Evolutionary conservation across 2,329 filamentous ascomycete genomes (phyloP), one percentile per base, ranked within the genome.

Genomic region (Madurella mycetomatis): DNA sequence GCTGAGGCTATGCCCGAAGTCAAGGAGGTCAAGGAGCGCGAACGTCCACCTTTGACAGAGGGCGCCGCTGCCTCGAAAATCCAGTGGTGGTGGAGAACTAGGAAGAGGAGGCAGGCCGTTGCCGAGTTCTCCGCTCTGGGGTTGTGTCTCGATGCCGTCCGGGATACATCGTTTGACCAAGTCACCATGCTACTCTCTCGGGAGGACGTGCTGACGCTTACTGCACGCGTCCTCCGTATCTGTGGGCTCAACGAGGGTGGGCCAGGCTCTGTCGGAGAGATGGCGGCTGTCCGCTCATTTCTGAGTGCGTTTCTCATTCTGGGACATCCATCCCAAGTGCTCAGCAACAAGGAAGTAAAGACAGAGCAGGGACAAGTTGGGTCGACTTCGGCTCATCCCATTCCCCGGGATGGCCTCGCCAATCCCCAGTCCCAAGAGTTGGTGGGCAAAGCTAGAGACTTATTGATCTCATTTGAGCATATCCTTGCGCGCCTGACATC

Each of bases 291-390:
- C 41, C 79, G 88, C 62, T 90, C 86, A 1, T 92, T 92, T 64
- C 72, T 94, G 52, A 90, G 87, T 65, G 86, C 89, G 5, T 92
- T 87, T 66, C 76, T 94, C 51, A 91, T 92, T 57, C 74, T 91
- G 25, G 88, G 87, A 1, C 89, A 92, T 67, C 88, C 89, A 1
- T 83, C 84, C 1, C 84, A 90, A 62, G 88, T 92, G 1, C 79
- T 94, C 34, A 88, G 82, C 69, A 88, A 84, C 67, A 88, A 89
- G 65, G 84, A 85, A 49, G 78, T 72, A 47, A 76, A 72, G 47
- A 73, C 75, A 60, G 71, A 83, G 55, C 80, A 82, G 67, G 82
- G 84, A 66, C 80, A 84, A 73, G 72, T 76, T 69, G 72, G 72
- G 64, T 67, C 71, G 59, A 68, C 66, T 62, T 66, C 68, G 63